Evolutionary conservation across 305 asterid species (phyloP).

Genomic region (Fraxinus albicans): DNA sequence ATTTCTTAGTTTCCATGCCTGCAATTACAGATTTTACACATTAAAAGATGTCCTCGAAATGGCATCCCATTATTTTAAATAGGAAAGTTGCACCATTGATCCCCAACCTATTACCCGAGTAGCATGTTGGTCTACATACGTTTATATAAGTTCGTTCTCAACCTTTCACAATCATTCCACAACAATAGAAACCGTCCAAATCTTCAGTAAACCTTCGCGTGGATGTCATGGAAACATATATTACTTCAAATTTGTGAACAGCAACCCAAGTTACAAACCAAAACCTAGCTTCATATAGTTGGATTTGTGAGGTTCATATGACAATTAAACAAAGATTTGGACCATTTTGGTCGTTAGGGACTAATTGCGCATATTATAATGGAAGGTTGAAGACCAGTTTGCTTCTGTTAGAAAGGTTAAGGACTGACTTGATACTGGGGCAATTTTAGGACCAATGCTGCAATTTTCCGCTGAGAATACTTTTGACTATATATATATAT

Average conservation of each 20-base stretch:
- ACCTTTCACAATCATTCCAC: background rate
- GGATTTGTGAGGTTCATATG: background rate
- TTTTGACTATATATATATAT: background rate
- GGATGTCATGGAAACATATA: background rate
- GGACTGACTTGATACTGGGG: background rate
- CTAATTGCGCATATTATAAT: background rate
- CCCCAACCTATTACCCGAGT: background rate
- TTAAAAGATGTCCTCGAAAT: background rate
- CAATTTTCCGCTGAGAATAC: background rate
- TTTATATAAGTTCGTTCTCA: background rate
- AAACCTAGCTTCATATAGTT: background rate
- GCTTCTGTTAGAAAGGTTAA: background rate
- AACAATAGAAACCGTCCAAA: background rate
- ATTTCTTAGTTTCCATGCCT: conserved; percentile 73
- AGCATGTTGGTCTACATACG: background rate
- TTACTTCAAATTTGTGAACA: background rate
- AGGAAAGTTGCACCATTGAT: background rate
- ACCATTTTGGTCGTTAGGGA: background rate
- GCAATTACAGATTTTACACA: conserved; percentile 21
- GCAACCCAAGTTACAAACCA: background rate
- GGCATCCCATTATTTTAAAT: background rate
- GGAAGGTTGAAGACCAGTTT: background rate
- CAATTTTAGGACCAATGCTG: background rate
- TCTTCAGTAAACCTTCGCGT: background rate
- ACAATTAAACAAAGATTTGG: background rate